Conservation (phyloP, 2,329 filamentous ascomycete species). For the Ophiocordyceps camponoti-floridani region DNA sequence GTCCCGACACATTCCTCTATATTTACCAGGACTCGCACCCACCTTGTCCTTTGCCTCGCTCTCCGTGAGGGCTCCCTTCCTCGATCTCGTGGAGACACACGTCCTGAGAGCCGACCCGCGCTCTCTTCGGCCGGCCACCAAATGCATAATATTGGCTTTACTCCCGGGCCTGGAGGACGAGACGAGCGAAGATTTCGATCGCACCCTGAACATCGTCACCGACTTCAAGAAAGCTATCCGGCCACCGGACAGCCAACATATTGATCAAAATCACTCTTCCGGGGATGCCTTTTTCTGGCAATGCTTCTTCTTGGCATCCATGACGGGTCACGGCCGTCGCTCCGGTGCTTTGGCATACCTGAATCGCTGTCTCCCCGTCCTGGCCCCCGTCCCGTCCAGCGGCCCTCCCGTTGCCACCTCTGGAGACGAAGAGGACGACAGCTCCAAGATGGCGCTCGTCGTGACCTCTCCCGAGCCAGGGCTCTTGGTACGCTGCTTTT, state of each 20-base stretch:
- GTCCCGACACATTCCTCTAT: slow-evolving; percentile 66
- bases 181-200: slow-evolving; percentile 91
- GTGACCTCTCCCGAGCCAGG: slow-evolving; percentile 82
- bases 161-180: slow-evolving; percentile 89
- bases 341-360: slow-evolving; percentile 81
- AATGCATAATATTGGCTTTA: slow-evolving; percentile 75
- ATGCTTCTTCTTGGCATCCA: slow-evolving; percentile 83
- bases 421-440: slow-evolving; percentile 4
- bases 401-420: slow-evolving; percentile 2
- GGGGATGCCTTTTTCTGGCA: slow-evolving; percentile 94
- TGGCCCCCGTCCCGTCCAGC: slow-evolving; percentile 6
- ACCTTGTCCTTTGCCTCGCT: slow-evolving; percentile 91
- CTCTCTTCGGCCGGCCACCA: slow-evolving; percentile 70
- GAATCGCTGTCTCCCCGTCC: slow-evolving; percentile 50
- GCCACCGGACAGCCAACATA: slow-evolving; percentile 28
- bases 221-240: slow-evolving; percentile 55
- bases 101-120: slow-evolving; percentile 54
- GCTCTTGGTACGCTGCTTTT: slow-evolving; percentile 76
- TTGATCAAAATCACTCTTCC: slow-evolving; percentile 33
- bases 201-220: slow-evolving; percentile 62
- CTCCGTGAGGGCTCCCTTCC: slow-evolving; percentile 69
- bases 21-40: slow-evolving; percentile 74
- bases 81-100: slow-evolving; percentile 67
- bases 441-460: slow-evolving; percentile 37
- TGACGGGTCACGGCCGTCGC: slow-evolving; percentile 72